phyloP scores from a whole-genome alignment of 495 filamentous ascomycete species.

The Trichoderma erinaceum region DNA sequence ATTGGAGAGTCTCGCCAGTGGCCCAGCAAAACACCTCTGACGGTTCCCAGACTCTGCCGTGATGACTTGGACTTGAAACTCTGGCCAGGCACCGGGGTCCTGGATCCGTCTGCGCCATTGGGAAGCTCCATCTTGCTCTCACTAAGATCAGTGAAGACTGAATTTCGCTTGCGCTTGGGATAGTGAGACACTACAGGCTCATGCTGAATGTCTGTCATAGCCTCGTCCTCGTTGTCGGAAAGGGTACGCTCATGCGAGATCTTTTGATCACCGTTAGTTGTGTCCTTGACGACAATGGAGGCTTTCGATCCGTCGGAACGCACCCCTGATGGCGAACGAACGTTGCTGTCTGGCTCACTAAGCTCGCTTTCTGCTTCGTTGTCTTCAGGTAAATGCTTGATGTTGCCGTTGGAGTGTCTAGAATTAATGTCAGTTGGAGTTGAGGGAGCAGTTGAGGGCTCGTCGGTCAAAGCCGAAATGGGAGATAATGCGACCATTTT shows the following conservation, averaged over 20 bases:
- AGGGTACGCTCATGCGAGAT: constrained; percentile 23
- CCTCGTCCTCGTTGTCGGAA: constrained; percentile 29
- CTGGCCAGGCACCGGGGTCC: constrained; percentile 11
- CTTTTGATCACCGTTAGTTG: constrained; percentile 27
- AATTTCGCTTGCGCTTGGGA: constrained; percentile 45
- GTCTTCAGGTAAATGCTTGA: constrained; percentile 12
- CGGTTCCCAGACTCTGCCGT: constrained; percentile 25
- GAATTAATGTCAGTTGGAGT: not conserved
- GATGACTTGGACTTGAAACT: constrained; percentile 23
- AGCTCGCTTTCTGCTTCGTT: constrained; percentile 25
- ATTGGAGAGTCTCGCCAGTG: constrained; percentile 49
- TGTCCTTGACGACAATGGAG: constrained; percentile 43
- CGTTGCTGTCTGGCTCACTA: constrained; percentile 15
- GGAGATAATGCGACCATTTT: not conserved
- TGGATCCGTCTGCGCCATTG: not conserved
- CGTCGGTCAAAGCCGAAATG: constrained; percentile 10
- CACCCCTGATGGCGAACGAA: constrained; percentile 12
- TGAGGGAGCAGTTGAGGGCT: not conserved
- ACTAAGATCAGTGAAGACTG: constrained; percentile 34
- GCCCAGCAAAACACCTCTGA: constrained; percentile 44
- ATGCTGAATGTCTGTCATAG: constrained; percentile 35
- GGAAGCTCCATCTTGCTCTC: constrained; percentile 28
- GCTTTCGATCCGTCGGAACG: constrained; percentile 25
- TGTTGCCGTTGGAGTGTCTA: constrained; percentile 8
- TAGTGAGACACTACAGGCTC: constrained; percentile 28